Evolutionary conservation across 2,329 filamentous ascomycete genomes (phyloP), one percentile per base, ranked within the genome.

Genomic region (Pseudofabraea citricarpa): DNA sequence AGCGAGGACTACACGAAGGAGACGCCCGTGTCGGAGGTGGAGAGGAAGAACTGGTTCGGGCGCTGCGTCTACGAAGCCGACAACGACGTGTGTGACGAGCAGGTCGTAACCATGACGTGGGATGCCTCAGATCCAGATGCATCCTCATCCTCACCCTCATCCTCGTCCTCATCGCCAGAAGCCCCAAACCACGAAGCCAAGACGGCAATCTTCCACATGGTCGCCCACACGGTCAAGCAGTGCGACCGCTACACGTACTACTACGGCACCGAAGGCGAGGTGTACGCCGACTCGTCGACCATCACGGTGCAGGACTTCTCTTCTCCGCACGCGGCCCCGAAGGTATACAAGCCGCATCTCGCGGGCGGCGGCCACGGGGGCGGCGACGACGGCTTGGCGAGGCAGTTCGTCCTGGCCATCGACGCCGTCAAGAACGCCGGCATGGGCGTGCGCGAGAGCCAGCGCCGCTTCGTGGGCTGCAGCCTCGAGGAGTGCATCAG

Each of bases 11-110:
- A 82, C 46, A 71, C 64, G 1, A 67, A 73, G 12, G 58, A 65
- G 6, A 78, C 72, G 0, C 69, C 74, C 4, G 63, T 68, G 41
- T 58, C 65, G 1, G 66, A 71, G n/a, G 60, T 75, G 2, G 69
- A 71, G 3, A 66, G 68, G 5, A 68, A 73, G 8, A 83, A 83
- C 51, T 85, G 90, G 89, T 97, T 90, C 59, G 93, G 93, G 0
- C 81, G 91, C n/a, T 98, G 93, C 60, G 93, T 97, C 2, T 97
- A 83, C 67, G 93, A 96, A 61, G 73, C 83, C 4, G 90, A 95
- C 66, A 98, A 97, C 65, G 83, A 94, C 57, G 93, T 97, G 32
- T 88, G 83, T 57, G 93, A 98, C 62, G 89, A 97, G 57, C 91
- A 97, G 63, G 77, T 85, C 20, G 93, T 97, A 16, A 91, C 86